A percentile compares a stretch with the other conserved stretches of the same genome.
phyloP scores from a whole-genome alignment of 2,329 filamentous ascomycete genomes.

The Botrytis medusae region DNA sequence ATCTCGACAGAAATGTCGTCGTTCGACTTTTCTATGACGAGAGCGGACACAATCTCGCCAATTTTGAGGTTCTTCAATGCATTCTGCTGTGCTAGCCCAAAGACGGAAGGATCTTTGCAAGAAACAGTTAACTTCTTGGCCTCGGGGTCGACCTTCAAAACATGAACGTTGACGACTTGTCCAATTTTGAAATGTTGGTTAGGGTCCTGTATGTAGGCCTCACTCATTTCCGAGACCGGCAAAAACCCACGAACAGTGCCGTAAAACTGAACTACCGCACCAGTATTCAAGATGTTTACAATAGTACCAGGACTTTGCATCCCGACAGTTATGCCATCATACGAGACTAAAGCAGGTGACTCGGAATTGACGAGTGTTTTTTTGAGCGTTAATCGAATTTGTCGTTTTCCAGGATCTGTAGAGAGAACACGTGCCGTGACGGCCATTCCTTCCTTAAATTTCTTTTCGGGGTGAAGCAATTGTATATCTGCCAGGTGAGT shows the following conservation, averaged over 20 bases:
- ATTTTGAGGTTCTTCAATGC: slow-evolving; percentile 72
- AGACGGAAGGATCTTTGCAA: slow-evolving; percentile 83
- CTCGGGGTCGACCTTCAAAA: slow-evolving; percentile 75
- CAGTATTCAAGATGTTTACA: slow-evolving; percentile 72
- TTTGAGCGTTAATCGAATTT: slow-evolving; percentile 86
- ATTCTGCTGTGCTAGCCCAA: slow-evolving; percentile 72
- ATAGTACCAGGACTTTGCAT: slow-evolving; percentile 84
- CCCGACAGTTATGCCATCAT: slow-evolving; percentile 70
- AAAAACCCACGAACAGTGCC: slow-evolving; percentile 80
- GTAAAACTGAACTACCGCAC: slow-evolving; percentile 92
- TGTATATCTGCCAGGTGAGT: slow-evolving; percentile 85
- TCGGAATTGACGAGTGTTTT: slow-evolving; percentile 94
- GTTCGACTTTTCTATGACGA: slow-evolving; percentile 76
- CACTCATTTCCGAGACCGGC: slow-evolving; percentile 95
- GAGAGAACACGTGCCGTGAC: slow-evolving; percentile 86
- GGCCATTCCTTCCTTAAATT: slow-evolving; percentile 82
- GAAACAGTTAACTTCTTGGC: slow-evolving; percentile 77
- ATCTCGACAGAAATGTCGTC: slow-evolving; percentile 78
- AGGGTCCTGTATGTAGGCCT: slow-evolving; percentile 89
- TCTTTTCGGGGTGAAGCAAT: slow-evolving; percentile 91
- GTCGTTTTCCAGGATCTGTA: slow-evolving; percentile 70
- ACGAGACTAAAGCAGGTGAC: slow-evolving; percentile 72
- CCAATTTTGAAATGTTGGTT: slow-evolving; percentile 85
- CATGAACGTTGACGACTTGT: slow-evolving; percentile 87
- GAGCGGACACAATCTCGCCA: slow-evolving; percentile 74